Evolutionary conservation across 192 early-diverging fungal species (phyloP).

Genomic region (Spizellomyces punctatus): DNA sequence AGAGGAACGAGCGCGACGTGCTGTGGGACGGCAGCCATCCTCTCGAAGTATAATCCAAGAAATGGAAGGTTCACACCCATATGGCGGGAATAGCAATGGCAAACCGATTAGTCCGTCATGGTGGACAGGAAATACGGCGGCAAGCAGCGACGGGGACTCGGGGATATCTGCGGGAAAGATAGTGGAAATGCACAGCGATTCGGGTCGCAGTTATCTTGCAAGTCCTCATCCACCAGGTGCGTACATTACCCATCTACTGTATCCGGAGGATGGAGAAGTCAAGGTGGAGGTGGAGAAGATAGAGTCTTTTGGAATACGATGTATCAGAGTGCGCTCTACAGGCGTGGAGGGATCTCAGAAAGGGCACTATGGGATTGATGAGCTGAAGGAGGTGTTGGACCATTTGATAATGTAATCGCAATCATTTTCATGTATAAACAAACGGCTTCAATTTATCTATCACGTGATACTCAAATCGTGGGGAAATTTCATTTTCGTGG

Average conservation of each 20-base stretch:
- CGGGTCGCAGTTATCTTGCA: slow-evolving; percentile 33
- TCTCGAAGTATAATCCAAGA: too few relatives aligned
- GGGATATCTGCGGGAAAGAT: background rate
- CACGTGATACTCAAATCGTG: too few relatives aligned
- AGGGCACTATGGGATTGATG: slow-evolving; percentile 24
- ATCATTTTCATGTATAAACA: too few relatives aligned
- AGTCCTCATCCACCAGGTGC: slow-evolving; percentile 42
- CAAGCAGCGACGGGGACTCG: background rate
- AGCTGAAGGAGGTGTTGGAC: slow-evolving; percentile 19
- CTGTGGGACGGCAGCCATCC: background rate
- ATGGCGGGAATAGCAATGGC: slow-evolving; percentile 27
- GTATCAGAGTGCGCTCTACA: slow-evolving; percentile 26
- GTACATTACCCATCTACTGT: slow-evolving; percentile 53
- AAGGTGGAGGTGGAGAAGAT: slow-evolving; percentile 38
- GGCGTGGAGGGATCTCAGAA: background rate
- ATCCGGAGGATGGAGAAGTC: slow-evolving; percentile 43
- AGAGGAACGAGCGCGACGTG: slow-evolving; percentile 19
- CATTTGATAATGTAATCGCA: slow-evolving; percentile 13
- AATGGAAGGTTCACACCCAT: background rate
- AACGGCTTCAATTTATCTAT: background rate
- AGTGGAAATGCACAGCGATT: background rate
- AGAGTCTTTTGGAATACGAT: slow-evolving; percentile 44
- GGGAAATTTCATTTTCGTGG: too few relatives aligned
- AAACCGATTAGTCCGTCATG: slow-evolving; percentile 10
- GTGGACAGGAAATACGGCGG: slow-evolving; percentile 7